Base-by-base conservation (phyloP, 495 filamentous ascomycete genomes). In the Neurospora sp. region DNA sequence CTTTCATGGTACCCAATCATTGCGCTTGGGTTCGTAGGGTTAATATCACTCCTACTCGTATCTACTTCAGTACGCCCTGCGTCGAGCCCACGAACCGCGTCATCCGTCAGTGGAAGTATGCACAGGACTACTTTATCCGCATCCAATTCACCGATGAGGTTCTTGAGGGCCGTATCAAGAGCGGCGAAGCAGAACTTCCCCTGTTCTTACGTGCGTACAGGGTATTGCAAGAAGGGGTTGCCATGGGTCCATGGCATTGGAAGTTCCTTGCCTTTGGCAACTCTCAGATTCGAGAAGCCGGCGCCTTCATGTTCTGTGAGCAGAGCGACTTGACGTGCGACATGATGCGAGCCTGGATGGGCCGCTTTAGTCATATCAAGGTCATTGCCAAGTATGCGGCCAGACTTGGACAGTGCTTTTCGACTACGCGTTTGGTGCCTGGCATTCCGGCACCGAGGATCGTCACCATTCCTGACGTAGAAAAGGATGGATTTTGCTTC, bases 241-340 rank as follows among this genome's bases (percentile, higher is more conserved):
- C 82, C 2, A 90, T 99, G 70, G 96, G 92, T 14, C 89, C 89
- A 75, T 89, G 92, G 14, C 90, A 89, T 75, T 99, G 92, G 79
- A 88, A 96, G 77, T 98, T 97, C 76, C 89, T 99, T 31, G 95
- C 96, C 6, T 97, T 94, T 79, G 95, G 96, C 0, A 98, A 97
- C 79, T 97, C 95, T 0, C 96, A 98, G 75, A 92, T 99, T 73
- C 89, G 96, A 16, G 95, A 98, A 78, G 89, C 94, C 78, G 93
- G 94, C 0, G 94, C 94, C 2, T 98, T 95, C 76, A 97, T 99
- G 81, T 86, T 97, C 92, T 77, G 77, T 39, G 71, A 81, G 48
- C 85, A 85, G 3, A 81, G 88, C 3, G 78, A 86, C 72, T 72
- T 93, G 8, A 89, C 87, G 1, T 92, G 92, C 41, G 86, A 88